Evolutionary conservation across 1,284 basidiomycete genomes (phyloP).

Genomic region (Peniophora sp.): DNA sequence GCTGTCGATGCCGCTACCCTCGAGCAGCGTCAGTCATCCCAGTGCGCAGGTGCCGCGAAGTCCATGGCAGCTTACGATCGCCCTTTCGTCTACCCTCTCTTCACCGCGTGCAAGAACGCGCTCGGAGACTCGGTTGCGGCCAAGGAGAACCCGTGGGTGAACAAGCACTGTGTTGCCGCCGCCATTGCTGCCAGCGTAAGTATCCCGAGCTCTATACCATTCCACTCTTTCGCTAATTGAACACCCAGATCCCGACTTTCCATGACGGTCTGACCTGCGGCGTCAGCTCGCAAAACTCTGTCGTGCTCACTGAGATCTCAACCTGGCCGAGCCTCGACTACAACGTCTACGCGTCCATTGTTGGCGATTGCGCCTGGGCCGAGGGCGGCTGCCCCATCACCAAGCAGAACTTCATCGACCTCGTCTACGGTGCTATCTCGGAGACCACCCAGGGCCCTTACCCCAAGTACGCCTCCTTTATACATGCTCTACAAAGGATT

Average conservation of each 20-base stretch:
- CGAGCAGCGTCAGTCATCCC: too few relatives aligned
- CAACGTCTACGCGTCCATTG: conserved; percentile 1
- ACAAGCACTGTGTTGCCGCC: background rate
- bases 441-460: background rate
- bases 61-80: too few relatives aligned
- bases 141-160: background rate
- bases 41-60: too few relatives aligned
- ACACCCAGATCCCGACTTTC: background rate
- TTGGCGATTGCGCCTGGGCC: background rate
- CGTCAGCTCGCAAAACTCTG: background rate
- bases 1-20: too few relatives aligned
- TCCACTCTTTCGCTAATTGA: background rate
- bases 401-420: conserved; percentile 1
- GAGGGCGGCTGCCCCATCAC: conserved; percentile 1
- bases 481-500: background rate
- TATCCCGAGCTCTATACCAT: background rate
- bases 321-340: background rate
- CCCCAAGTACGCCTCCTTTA: too few relatives aligned
- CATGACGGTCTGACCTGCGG: background rate
- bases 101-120: background rate
- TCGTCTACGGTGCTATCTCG: background rate
- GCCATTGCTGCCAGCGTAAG: background rate
- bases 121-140: background rate
- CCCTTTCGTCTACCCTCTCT: too few relatives aligned
- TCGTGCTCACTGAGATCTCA: background rate